Conservation (phyloP, 129 eudicot genomes). For the Saposhnikovia divaricata region DNA sequence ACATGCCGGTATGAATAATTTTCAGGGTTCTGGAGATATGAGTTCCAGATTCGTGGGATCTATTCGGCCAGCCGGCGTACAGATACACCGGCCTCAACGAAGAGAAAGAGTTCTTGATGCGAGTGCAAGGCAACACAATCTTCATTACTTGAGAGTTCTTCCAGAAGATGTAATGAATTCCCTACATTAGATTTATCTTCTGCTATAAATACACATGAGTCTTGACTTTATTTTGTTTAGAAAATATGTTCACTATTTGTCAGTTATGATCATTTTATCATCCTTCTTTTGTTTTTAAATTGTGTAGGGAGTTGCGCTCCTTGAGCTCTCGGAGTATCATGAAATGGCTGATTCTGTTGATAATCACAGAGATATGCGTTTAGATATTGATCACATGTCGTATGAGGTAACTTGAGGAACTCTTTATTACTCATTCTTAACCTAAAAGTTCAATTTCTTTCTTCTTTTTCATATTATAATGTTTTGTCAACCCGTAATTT, state of each 20-base stretch:
- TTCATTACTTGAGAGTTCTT: slow-evolving; percentile 65
- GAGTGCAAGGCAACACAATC: slow-evolving; percentile 41
- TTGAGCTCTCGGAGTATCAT: slow-evolving; percentile 48
- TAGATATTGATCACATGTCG: slow-evolving; percentile 96
- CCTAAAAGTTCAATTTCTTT: background rate
- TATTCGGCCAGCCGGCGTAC: slow-evolving; percentile 44
- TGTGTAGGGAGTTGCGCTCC: slow-evolving; percentile 57
- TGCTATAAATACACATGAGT: background rate
- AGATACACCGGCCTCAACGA: slow-evolving; percentile 45
- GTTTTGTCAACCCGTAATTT: background rate
- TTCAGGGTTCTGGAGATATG: slow-evolving; percentile 39
- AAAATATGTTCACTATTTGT: background rate
- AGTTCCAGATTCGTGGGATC: slow-evolving; percentile 46
- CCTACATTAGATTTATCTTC: background rate
- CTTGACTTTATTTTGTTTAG: background rate
- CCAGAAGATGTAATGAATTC: slow-evolving; percentile 57
- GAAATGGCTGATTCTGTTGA: slow-evolving; percentile 63
- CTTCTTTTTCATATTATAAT: background rate
- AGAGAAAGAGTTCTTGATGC: slow-evolving; percentile 36
- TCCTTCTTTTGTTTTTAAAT: background rate
- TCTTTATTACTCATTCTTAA: background rate
- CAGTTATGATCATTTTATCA: background rate
- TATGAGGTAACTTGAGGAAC: slow-evolving; percentile 59
- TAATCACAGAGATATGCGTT: slow-evolving; percentile 89
- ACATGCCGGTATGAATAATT: slow-evolving; percentile 14